These are phyloP conservation scores for Capronia coronata DNA, from an alignment of 2,329 filamentous ascomycete species.

Conservation along the genomic window DNA sequence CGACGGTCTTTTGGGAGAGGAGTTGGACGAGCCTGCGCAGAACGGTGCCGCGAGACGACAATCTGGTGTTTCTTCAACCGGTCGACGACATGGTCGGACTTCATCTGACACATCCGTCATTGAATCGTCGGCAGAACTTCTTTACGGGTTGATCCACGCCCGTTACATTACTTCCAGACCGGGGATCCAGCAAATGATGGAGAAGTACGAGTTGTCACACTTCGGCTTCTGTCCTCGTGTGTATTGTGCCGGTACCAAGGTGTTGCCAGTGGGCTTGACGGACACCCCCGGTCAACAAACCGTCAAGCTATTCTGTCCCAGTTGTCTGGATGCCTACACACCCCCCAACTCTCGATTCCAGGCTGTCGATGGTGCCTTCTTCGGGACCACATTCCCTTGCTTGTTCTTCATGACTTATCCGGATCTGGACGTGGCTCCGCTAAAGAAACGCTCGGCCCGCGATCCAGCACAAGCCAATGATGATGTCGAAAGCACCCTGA, in stretches of 20 bases:
- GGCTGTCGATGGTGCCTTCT: slow-evolving; percentile 95
- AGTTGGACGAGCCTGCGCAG: slow-evolving; percentile 41
- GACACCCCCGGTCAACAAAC: slow-evolving; percentile 96
- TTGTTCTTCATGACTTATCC: slow-evolving; percentile 98
- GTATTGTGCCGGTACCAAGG: slow-evolving; percentile 81
- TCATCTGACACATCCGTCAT: slow-evolving; percentile 91
- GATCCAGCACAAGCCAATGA: slow-evolving; percentile 20
- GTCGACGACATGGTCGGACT: slow-evolving; percentile 73
- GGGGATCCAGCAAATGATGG: slow-evolving; percentile 97
- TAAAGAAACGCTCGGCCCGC: slow-evolving; percentile 47
- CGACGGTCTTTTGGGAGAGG: slow-evolving; percentile 61
- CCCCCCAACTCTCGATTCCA: slow-evolving; percentile 96
- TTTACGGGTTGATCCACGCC: slow-evolving; percentile 97
- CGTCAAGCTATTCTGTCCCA: slow-evolving; percentile 96
- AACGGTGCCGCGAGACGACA: slow-evolving; percentile 55
- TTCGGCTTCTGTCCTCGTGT: slow-evolving; percentile 95
- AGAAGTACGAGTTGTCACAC: slow-evolving; percentile 96
- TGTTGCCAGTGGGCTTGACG: slow-evolving; percentile 85
- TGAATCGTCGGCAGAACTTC: slow-evolving; percentile 93
- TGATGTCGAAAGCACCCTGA: slow-evolving; percentile 25
- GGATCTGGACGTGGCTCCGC: slow-evolving; percentile 76
- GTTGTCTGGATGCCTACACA: slow-evolving; percentile 93
- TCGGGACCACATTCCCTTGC: slow-evolving; percentile 92
- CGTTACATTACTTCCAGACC: slow-evolving; percentile 94
- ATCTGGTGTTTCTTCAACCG: slow-evolving; percentile 27